These are phyloP conservation scores for Lipomyces orientalis DNA, from an alignment of 805 yeast species.

Conservation along the genomic window DNA sequence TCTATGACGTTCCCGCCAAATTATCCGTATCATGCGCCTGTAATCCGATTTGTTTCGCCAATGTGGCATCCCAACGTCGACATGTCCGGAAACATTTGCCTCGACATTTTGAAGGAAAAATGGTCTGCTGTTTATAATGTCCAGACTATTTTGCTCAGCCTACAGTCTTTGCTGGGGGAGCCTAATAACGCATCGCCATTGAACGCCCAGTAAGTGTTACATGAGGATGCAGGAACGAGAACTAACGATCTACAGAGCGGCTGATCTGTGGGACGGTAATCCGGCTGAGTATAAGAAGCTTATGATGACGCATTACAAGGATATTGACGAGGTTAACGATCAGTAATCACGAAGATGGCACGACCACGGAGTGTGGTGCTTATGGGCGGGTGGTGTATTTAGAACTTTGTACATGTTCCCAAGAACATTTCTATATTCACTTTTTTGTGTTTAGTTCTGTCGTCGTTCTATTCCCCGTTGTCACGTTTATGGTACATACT, in stretches of 20 bases:
- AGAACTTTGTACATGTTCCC: conserved; percentile 2
- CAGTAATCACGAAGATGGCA: conserved; percentile 16
- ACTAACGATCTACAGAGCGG: conserved; percentile 47
- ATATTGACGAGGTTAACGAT: conserved; percentile 42
- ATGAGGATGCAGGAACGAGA: neutral
- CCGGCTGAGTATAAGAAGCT: conserved; percentile 51
- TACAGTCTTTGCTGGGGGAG: conserved; percentile 65
- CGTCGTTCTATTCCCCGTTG: neutral
- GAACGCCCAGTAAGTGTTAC: conserved; percentile 52
- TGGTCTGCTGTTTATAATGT: conserved; percentile 71
- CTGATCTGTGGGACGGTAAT: conserved; percentile 57
- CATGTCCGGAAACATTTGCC: conserved; percentile 67
- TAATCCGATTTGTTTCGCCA: conserved; percentile 60
- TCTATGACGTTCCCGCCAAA: conserved; percentile 57
- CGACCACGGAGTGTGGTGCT: neutral
- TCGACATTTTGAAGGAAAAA: conserved; percentile 66
- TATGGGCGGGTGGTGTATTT: conserved; percentile 2
- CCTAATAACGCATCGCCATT: conserved; percentile 65
- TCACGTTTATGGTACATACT: conserved; percentile 8
- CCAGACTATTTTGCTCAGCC: conserved; percentile 62
- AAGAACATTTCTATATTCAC: conserved; percentile 4
- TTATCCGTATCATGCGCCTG: conserved; percentile 66
- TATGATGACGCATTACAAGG: conserved; percentile 50
- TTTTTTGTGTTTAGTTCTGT: neutral
- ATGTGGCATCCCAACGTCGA: conserved; percentile 73